Percentiles rank a stretch among this genome's conserved stretches.
These are phyloP conservation scores for Manihot esculenta DNA, from an alignment of 441 rosid genomes.

Conservation along the genomic window DNA sequence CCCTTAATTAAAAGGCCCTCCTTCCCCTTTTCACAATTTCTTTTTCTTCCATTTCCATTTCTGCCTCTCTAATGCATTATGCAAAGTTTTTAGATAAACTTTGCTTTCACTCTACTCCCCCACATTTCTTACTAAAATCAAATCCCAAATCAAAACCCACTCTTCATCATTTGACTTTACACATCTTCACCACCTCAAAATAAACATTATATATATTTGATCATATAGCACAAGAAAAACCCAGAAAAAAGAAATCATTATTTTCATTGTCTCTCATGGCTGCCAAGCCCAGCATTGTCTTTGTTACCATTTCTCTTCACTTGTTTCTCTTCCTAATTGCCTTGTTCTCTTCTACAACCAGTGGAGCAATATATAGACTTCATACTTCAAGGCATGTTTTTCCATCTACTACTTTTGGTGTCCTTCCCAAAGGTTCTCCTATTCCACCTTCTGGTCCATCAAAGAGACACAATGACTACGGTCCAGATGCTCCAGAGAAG, in stretches of 20 bases:
- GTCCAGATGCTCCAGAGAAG: neutral
- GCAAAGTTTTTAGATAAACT: neutral
- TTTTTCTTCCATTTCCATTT: no score
- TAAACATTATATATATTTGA: neutral
- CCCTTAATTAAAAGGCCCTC: neutral
- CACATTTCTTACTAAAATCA: neutral
- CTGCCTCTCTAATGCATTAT: no score
- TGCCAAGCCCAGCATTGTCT: slow-evolving; percentile 12
- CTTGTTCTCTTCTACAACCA: slow-evolving; percentile 18
- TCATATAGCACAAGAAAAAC: neutral
- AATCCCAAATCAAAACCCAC: neutral
- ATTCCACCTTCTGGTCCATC: slow-evolving; percentile 61
- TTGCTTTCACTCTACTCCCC: slow-evolving; percentile 15
- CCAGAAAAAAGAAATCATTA: neutral
- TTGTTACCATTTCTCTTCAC: slow-evolving; percentile 23
- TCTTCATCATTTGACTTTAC: neutral
- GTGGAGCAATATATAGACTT: slow-evolving; percentile 21
- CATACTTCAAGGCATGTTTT: slow-evolving; percentile 4
- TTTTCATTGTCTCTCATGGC: slow-evolving; percentile 26
- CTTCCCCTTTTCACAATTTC: no score
- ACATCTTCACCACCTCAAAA: neutral
- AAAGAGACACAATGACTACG: slow-evolving; percentile 33
- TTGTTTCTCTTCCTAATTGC: slow-evolving; percentile 24
- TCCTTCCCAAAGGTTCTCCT: slow-evolving; percentile 19
- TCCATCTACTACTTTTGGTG: neutral